Conservation (phyloP, 2,329 filamentous ascomycete species). For the Penicillium sp. region DNA sequence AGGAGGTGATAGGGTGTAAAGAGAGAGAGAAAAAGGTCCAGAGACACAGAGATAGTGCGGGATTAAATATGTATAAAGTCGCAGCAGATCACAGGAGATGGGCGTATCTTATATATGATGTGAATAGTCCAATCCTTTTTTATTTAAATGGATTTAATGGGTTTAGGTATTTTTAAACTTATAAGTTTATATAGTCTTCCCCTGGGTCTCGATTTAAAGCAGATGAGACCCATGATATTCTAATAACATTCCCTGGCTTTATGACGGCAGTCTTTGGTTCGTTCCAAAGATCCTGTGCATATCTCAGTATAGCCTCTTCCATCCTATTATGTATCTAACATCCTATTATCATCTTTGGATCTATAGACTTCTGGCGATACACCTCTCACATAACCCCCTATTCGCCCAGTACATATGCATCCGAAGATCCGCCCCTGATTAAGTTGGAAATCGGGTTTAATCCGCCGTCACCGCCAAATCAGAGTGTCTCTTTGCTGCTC, state of each 20-base stretch:
- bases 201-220: background rate
- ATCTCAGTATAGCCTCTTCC: background rate
- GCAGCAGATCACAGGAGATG: background rate
- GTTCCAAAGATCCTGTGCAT: background rate
- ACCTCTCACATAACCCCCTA: background rate
- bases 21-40: background rate
- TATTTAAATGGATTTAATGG: background rate
- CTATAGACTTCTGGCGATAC: background rate
- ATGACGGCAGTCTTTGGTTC: background rate
- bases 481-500: background rate
- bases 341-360: background rate
- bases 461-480: conserved; percentile 10
- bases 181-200: background rate
- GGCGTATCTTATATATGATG: background rate
- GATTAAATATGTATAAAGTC: background rate
- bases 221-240: background rate
- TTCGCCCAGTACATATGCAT: background rate
- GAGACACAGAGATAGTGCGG: background rate
- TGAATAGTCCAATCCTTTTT: background rate
- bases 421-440: conserved; percentile 9
- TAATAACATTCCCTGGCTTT: background rate
- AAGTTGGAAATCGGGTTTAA: background rate
- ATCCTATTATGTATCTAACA: too few relatives aligned
- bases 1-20: conserved; percentile 11
- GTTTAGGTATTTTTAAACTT: background rate